Conservation (phyloP, 179 eudicot genomes). For the Drosera spatulata region DNA sequence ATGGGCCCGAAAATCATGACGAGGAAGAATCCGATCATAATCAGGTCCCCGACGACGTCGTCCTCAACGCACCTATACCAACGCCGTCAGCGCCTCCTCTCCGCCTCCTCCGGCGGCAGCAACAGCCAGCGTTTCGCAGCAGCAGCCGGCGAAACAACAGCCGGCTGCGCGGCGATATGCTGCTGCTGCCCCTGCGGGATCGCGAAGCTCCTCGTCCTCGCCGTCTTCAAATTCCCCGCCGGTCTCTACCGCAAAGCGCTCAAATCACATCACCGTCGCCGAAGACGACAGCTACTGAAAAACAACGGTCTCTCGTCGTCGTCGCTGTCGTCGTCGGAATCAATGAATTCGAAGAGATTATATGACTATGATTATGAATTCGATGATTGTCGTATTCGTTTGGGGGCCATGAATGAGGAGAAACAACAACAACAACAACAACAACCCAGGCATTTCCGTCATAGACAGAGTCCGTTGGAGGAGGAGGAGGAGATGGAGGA, state of each 20-base stretch:
- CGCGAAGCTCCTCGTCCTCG: slow-evolving; percentile 1
- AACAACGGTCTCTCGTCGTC: slow-evolving; percentile 6
- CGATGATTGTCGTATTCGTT: not conserved
- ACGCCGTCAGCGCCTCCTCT: slow-evolving; percentile 2
- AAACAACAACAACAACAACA: too few species aligned
- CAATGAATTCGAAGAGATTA: too few species aligned
- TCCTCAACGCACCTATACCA: not conserved
- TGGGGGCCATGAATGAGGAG: not conserved
- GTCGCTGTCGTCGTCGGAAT: too few species aligned
- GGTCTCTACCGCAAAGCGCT: not conserved
- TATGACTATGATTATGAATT: not conserved
- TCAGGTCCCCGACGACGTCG: too few species aligned
- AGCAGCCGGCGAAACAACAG: slow-evolving; percentile 9
- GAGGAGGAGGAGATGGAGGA: slow-evolving; percentile 3
- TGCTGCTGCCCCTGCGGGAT: slow-evolving; percentile 14
- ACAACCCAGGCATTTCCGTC: not conserved
- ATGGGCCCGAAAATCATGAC: too few species aligned
- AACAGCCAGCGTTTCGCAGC: slow-evolving; percentile 6
- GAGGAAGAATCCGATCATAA: too few species aligned
- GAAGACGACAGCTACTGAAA: slow-evolving; percentile 5
- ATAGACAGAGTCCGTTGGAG: not conserved
- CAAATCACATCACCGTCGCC: not conserved
- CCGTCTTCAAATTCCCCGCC: slow-evolving; percentile 5
- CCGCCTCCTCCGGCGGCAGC: not conserved
- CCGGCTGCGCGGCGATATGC: slow-evolving; percentile 9